phyloP scores from a whole-genome alignment of 2,329 filamentous ascomycete species.

The Ascochyta pisi region DNA sequence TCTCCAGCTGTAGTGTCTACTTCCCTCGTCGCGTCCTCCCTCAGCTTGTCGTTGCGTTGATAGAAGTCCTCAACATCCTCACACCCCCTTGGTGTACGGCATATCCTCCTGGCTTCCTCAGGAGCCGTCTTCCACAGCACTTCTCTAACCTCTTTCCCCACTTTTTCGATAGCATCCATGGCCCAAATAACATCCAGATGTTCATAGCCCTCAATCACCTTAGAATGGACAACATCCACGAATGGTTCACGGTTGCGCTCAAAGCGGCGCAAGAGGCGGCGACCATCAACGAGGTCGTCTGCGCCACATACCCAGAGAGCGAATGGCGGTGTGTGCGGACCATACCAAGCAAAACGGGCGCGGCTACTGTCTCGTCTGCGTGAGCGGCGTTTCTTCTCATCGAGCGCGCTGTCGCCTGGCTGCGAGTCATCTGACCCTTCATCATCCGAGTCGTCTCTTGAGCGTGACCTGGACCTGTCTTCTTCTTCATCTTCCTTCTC shows the following conservation, averaged over 20 bases:
- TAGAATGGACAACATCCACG: constrained; percentile 80
- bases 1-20: constrained; percentile 41
- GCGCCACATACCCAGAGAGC: constrained; percentile 87
- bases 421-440: constrained; percentile 17
- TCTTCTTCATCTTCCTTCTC: constrained; percentile 56
- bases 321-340: constrained; percentile 77
- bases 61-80: constrained; percentile 52
- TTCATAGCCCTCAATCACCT: constrained; percentile 82
- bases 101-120: constrained; percentile 62
- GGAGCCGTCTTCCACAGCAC: constrained; percentile 81
- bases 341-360: constrained; percentile 75
- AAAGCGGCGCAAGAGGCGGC: constrained; percentile 75
- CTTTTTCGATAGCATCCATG: constrained; percentile 82
- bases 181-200: constrained; percentile 96
- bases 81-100: constrained; percentile 70
- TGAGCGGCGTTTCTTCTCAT: constrained; percentile 7
- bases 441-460: constrained; percentile 23
- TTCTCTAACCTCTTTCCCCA: constrained; percentile 80
- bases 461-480: constrained; percentile 29
- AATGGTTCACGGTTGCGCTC: constrained; percentile 79
- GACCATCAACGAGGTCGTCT: constrained; percentile 85
- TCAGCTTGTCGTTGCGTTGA: constrained; percentile 16
- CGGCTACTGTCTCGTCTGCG: constrained; percentile 50
- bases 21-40: constrained; percentile 28
- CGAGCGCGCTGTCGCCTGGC: constrained; percentile 1